phyloP scores from a whole-genome alignment of 164 flowering plant genomes.

The Vitis vinifera region DNA sequence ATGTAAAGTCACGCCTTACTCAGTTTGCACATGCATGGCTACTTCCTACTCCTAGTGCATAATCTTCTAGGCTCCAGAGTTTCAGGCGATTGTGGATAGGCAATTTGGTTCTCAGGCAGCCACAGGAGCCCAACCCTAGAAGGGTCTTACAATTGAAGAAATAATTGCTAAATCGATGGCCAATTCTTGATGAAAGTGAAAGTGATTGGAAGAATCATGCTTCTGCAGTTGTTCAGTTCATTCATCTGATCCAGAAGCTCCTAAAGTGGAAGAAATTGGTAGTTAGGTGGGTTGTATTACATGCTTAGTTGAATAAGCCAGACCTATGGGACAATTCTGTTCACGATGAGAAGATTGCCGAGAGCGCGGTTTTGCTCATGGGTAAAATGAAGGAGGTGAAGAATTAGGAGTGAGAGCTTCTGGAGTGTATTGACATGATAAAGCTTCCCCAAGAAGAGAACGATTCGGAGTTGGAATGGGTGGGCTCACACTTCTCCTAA shows the following conservation, averaged over 20 bases:
- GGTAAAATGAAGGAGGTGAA: constrained; percentile 83
- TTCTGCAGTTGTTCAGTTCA: constrained; percentile 85
- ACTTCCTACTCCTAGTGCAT: no score
- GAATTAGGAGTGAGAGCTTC: constrained; percentile 65
- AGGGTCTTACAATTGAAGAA: constrained; percentile 78
- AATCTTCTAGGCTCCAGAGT: no score
- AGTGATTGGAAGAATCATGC: constrained; percentile 96
- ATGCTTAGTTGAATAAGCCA: constrained; percentile 63
- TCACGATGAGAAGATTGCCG: constrained; percentile 85
- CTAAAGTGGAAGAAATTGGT: constrained; percentile 77
- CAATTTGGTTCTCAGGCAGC: constrained; percentile 45
- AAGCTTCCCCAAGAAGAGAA: constrained; percentile 93
- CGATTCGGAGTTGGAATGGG: constrained; percentile 88
- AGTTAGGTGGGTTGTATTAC: constrained; percentile 51
- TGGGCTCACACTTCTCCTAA: constrained; percentile 68
- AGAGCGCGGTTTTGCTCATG: constrained; percentile 88
- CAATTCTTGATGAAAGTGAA: constrained; percentile 70
- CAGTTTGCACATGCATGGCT: no score
- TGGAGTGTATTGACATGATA: constrained; percentile 93
- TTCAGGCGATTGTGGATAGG: constrained; percentile 11
- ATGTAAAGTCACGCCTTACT: no score
- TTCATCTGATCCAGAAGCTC: constrained; percentile 80
- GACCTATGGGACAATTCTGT: constrained; percentile 90
- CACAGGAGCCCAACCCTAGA: constrained; percentile 59
- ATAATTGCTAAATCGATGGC: constrained; percentile 68